Base-by-base conservation (phyloP, 306 rosid genomes). In the Medicago ruthenica region DNA sequence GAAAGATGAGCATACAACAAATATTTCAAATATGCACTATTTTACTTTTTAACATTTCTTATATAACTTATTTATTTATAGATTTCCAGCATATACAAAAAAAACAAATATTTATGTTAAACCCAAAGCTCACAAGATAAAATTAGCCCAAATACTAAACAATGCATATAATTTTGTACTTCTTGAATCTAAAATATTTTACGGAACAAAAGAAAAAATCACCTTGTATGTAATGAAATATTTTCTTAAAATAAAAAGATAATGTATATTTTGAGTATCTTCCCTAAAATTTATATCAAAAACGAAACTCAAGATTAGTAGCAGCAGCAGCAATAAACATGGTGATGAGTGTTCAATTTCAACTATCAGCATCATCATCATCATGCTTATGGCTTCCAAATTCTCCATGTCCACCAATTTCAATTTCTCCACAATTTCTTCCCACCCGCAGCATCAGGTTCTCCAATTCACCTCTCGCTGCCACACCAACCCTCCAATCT, bases 331-430 rank as follows among this genome's bases (percentile, higher is more conserved):
- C 4, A 71, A 21, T 9, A 27, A 37, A 15, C 34, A 50, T 15
- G 20, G 63, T 3, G 75, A 91, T 84, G 90, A 84, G 83, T 53
- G 86, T 78, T 82, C 92, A 82, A 67, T 66, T 78, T 82, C 92
- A 82, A 67, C 61, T 87, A 48, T 85, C 67, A 39, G 8, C 64
- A n/a, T 17, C 21, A 34, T 18, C 22, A 34, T 34, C 37, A n/a
- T 18, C 22, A 39, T 14, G 82, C 24, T 83, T 86, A 4, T 75
- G 92, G 89, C 42, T 84, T 3, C 81, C 85, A 42, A 88, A 76
- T 37, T 82, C 83, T 76, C 78, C 79, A 2, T 9, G 76, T 74
- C 80, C 79, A 1, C 4, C 74, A n/a, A 4, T 76, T 39, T 4
- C 74, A n/a, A 4, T 76, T 39, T 40, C 71, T 5, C 13, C 17